Evolutionary conservation across 768 basidiomycete genomes (phyloP).

Genomic region (Filobasidium wieringae): DNA sequence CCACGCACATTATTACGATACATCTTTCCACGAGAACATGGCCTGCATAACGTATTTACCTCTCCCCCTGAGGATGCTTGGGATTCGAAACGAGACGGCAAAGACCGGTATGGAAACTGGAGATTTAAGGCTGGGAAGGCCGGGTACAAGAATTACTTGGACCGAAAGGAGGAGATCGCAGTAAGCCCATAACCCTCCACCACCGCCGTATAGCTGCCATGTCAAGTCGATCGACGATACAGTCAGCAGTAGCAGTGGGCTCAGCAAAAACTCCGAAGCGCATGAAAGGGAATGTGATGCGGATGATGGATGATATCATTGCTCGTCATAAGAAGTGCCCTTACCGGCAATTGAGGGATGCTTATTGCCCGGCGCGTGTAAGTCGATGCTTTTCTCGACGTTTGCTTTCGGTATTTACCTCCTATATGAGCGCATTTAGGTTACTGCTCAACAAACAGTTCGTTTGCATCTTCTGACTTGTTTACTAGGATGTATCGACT

Average conservation of each 20-base stretch:
- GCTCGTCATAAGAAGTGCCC: slow-evolving; percentile 58
- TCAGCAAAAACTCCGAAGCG: slow-evolving; percentile 59
- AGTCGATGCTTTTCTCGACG: no score
- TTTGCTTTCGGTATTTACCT: no score
- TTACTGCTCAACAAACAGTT: no score
- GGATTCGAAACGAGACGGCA: slow-evolving; percentile 1
- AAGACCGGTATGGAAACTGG: slow-evolving; percentile 6
- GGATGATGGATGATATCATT: slow-evolving; percentile 52
- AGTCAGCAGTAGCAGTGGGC: neutral
- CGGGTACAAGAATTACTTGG: slow-evolving; percentile 45
- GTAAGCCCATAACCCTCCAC: slow-evolving; percentile 1
- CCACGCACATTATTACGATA: slow-evolving; percentile 56
- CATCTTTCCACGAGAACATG: slow-evolving; percentile 71
- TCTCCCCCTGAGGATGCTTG: slow-evolving; percentile 2
- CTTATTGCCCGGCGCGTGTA: slow-evolving; percentile 66
- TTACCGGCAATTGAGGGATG: slow-evolving; percentile 53
- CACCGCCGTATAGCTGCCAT: neutral
- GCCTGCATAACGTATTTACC: slow-evolving; percentile 52
- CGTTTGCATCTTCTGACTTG: no score
- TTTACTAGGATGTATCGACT: no score
- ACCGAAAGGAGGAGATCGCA: slow-evolving; percentile 13
- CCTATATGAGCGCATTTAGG: no score
- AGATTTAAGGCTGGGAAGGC: slow-evolving; percentile 13
- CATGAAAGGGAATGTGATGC: slow-evolving; percentile 46
- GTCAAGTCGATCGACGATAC: neutral